A percentile compares a stretch with the other conserved stretches of the same genome.
phyloP scores from a whole-genome alignment of 192 early-diverging fungal species.

The Backusella sp. region DNA sequence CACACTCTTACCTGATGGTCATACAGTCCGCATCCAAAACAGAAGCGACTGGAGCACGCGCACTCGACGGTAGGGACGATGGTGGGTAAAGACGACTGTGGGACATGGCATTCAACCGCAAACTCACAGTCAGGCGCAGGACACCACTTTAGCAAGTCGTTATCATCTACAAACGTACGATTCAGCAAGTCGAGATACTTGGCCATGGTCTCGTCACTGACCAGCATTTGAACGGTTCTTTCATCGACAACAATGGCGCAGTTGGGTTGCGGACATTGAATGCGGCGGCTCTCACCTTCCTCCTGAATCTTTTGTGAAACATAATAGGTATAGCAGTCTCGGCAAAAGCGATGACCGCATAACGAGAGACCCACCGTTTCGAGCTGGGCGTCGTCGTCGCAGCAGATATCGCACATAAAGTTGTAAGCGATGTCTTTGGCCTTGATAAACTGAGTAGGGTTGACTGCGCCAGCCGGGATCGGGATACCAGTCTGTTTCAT shows the following conservation, averaged over 20 bases:
- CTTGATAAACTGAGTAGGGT: not conserved
- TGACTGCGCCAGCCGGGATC: slow-evolving; percentile 41
- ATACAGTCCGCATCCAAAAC: slow-evolving; percentile 87
- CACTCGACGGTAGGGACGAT: slow-evolving; percentile 90
- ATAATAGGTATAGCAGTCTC: slow-evolving; percentile 84
- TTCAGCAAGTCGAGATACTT: slow-evolving; percentile 79
- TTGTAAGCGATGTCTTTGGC: not conserved
- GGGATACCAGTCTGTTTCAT: slow-evolving; percentile 70
- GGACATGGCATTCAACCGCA: slow-evolving; percentile 88
- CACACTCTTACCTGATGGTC: slow-evolving; percentile 62
- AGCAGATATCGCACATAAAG: slow-evolving; percentile 94
- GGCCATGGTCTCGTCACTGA: slow-evolving; percentile 41
- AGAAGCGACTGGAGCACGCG: slow-evolving; percentile 76
- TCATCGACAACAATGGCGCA: slow-evolving; percentile 87
- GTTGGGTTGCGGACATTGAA: slow-evolving; percentile 75
- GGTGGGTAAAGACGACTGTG: slow-evolving; percentile 57
- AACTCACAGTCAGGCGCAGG: slow-evolving; percentile 95
- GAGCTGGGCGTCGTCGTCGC: slow-evolving; percentile 58
- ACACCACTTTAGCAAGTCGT: slow-evolving; percentile 84
- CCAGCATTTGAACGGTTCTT: slow-evolving; percentile 70
- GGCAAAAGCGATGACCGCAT: slow-evolving; percentile 90
- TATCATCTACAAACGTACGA: slow-evolving; percentile 92
- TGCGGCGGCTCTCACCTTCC: slow-evolving; percentile 87
- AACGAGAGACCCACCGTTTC: slow-evolving; percentile 65
- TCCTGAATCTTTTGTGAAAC: slow-evolving; percentile 80